phyloP scores from a whole-genome alignment of 1,139 yeast genomes.

The Geotrichum aggregatum region DNA sequence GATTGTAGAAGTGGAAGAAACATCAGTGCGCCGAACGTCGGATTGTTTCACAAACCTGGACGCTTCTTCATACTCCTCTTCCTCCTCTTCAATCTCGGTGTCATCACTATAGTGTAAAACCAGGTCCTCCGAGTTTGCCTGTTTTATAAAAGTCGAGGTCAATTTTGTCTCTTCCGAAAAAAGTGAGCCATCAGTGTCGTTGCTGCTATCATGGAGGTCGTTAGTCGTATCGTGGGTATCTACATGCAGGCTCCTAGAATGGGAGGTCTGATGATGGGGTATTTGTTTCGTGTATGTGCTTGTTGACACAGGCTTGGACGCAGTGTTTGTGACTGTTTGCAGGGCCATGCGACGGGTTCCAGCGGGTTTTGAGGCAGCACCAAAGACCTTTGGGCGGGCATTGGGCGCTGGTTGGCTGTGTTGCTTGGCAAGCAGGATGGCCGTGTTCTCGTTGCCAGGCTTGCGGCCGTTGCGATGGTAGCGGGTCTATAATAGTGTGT shows the following conservation, averaged over 20 bases:
- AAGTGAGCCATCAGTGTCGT: not conserved
- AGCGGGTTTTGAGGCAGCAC: not conserved
- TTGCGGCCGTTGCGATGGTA: conserved; percentile 6
- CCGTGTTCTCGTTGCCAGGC: conserved; percentile 14
- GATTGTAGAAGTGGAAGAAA: not conserved
- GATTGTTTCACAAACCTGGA: not conserved
- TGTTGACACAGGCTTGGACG: not conserved
- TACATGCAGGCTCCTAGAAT: not conserved
- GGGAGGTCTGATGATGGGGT: not conserved
- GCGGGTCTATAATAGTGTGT: conserved; percentile 10
- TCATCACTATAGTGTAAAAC: conserved; percentile 4
- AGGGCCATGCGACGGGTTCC: conserved; percentile 13
- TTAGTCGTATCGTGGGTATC: conserved; percentile 1
- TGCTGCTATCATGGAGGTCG: conserved; percentile 3
- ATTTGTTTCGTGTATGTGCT: not conserved
- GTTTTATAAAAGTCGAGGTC: not conserved
- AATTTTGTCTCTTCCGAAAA: not conserved
- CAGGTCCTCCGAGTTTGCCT: not conserved
- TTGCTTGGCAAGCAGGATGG: conserved; percentile 7
- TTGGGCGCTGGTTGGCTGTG: not conserved
- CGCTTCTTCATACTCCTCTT: not conserved
- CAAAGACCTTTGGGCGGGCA: not conserved
- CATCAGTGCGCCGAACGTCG: not conserved
- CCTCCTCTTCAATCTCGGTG: conserved; percentile 9
- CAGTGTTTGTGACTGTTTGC: conserved; percentile 19